phyloP scores from a whole-genome alignment of 805 yeast species.

The Myxozyma sirexii region DNA sequence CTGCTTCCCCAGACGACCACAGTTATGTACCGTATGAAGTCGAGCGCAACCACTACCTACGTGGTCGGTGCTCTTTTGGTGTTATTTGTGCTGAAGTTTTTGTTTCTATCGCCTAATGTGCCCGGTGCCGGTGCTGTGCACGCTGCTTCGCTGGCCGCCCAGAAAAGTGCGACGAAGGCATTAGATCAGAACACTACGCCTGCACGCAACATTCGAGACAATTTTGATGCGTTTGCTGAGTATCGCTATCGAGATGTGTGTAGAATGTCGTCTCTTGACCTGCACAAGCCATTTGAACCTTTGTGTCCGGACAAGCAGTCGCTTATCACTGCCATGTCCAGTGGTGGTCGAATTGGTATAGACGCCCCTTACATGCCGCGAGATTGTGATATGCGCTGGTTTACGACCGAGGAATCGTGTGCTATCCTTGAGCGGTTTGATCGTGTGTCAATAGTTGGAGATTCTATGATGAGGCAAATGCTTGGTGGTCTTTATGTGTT shows the following conservation, averaged over 20 bases:
- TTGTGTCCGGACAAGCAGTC: conserved; percentile 27
- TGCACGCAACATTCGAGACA: conserved; percentile 19
- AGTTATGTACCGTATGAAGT: conserved; percentile 24
- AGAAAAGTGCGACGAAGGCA: conserved; percentile 5
- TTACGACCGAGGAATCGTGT: conserved; percentile 30
- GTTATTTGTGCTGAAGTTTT: conserved; percentile 31
- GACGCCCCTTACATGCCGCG: conserved; percentile 35
- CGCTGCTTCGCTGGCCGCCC: conserved; percentile 7
- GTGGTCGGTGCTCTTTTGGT: conserved; percentile 33
- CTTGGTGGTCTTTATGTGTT: conserved; percentile 32
- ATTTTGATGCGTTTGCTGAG: conserved; percentile 31
- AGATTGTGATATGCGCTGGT: conserved; percentile 36
- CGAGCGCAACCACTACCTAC: conserved; percentile 23
- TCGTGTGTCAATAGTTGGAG: conserved; percentile 30
- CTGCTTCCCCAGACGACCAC: not conserved
- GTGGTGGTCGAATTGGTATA: conserved; percentile 32
- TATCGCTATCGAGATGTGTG: conserved; percentile 31
- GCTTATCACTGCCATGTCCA: conserved; percentile 31
- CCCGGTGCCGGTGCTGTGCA: conserved; percentile 9
- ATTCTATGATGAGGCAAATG: conserved; percentile 35
- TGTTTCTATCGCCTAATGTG: conserved; percentile 21
- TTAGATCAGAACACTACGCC: not conserved
- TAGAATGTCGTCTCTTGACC: conserved; percentile 32
- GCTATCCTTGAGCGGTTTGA: conserved; percentile 30
- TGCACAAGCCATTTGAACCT: conserved; percentile 34